Evolutionary conservation across 305 asterid species (phyloP).

Genomic region (Andrographis paniculata): DNA sequence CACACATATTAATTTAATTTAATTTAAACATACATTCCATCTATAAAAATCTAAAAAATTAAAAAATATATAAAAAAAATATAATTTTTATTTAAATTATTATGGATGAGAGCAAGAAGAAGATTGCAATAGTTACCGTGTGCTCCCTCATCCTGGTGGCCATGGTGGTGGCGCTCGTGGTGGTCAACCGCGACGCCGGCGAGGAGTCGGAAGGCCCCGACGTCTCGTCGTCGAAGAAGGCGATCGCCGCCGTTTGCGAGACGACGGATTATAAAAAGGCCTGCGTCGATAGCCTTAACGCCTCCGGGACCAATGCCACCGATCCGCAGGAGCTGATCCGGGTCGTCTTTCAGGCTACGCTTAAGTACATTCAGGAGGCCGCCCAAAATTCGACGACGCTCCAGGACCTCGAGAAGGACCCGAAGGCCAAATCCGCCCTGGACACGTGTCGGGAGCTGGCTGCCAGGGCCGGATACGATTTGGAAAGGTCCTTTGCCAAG

Average conservation of each 20-base stretch:
- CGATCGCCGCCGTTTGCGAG: conserved; percentile 44
- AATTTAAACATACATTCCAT: neutral
- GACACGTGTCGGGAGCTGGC: conserved; percentile 36
- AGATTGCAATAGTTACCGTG: conserved; percentile 26
- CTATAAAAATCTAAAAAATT: neutral
- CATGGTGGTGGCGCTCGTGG: conserved; percentile 42
- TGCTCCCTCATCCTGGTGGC: conserved; percentile 55
- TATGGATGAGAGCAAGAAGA: conserved; percentile 34
- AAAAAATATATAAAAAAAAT: neutral
- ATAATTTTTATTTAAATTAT: too few species aligned
- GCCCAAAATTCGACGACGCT: conserved; percentile 29
- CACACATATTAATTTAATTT: too few species aligned
- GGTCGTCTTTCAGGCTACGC: conserved; percentile 35
- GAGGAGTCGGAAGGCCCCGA: conserved; percentile 1
- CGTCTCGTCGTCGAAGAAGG: conserved; percentile 33
- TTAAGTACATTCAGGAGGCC: conserved; percentile 22
- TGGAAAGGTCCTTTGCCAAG: conserved; percentile 31
- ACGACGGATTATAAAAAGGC: conserved; percentile 48
- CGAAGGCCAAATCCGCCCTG: conserved; percentile 36
- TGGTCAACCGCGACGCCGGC: conserved; percentile 10
- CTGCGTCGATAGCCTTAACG: conserved; percentile 38
- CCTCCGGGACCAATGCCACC: conserved; percentile 26
- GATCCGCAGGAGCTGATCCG: conserved; percentile 55
- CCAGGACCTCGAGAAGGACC: conserved; percentile 24
- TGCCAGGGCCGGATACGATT: conserved; percentile 33